Percentiles rank a stretch among this genome's conserved stretches.
phyloP scores from a whole-genome alignment of 106 monocot species.

The Ottelia alismoides region DNA sequence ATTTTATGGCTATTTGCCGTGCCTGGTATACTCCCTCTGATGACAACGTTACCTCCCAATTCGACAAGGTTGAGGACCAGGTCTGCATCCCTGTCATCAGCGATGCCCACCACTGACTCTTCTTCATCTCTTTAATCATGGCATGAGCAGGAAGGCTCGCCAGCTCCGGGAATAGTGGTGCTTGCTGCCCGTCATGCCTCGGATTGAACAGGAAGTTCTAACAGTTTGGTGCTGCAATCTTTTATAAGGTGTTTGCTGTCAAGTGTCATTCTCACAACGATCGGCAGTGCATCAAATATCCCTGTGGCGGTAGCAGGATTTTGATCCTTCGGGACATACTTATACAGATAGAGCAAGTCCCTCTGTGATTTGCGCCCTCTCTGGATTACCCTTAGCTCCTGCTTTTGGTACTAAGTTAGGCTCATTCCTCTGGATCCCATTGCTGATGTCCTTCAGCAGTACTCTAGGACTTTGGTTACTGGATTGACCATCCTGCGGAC shows the following conservation, averaged over 20 bases:
- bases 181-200: background rate
- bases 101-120: constrained; percentile 20
- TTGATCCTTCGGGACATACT: constrained; percentile 29
- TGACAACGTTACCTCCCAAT: constrained; percentile 16
- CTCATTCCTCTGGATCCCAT: background rate
- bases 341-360: constrained; percentile 58
- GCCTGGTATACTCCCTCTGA: constrained; percentile 24
- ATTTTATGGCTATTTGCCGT: background rate
- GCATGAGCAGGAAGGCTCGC: constrained; percentile 18
- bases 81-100: constrained; percentile 11
- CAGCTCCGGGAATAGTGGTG: constrained; percentile 13
- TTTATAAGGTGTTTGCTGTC: constrained; percentile 72
- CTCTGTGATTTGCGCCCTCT: constrained; percentile 35
- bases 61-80: constrained; percentile 13
- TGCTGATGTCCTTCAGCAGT: constrained; percentile 43
- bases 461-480: constrained; percentile 85
- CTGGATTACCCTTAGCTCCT: background rate
- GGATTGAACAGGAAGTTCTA: constrained; percentile 20
- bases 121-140: constrained; percentile 51
- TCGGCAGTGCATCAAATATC: constrained; percentile 28
- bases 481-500: constrained; percentile 85
- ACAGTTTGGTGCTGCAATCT: constrained; percentile 19
- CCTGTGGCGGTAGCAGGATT: constrained; percentile 9
- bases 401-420: background rate
- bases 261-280: constrained; percentile 42